phyloP scores from a whole-genome alignment of 2,329 filamentous ascomycete species.

The Bipolaris cookei region DNA sequence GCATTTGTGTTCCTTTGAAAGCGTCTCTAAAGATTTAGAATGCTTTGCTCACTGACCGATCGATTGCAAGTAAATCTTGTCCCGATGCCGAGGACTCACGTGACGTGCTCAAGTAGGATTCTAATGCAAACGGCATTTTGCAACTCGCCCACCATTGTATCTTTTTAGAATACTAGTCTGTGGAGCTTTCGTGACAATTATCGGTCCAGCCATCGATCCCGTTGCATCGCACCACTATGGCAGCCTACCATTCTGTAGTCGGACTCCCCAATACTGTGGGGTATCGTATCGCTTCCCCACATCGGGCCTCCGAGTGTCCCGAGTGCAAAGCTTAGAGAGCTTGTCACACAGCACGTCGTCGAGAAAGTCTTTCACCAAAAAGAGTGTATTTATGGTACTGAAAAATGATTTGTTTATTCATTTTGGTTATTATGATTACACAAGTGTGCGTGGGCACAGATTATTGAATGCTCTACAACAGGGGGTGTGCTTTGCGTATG shows the following conservation, averaged over 20 bases:
- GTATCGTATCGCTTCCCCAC: conserved; percentile 12
- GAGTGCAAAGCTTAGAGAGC: neutral
- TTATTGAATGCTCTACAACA: neutral
- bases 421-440: conserved; percentile 5
- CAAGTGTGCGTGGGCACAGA: neutral
- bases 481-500: neutral
- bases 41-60: no score
- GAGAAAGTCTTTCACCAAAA: neutral
- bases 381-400: neutral
- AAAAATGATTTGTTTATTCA: neutral
- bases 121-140: neutral
- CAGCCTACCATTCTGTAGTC: conserved; percentile 24
- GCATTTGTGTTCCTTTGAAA: no score
- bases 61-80: no score
- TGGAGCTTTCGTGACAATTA: conserved; percentile 4
- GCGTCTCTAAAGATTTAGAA: no score
- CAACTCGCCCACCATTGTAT: neutral
- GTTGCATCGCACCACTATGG: conserved; percentile 5
- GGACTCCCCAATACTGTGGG: conserved; percentile 13
- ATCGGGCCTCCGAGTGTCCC: neutral
- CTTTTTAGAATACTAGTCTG: neutral
- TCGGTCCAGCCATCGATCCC: neutral
- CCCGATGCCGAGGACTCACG: no score
- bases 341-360: neutral
- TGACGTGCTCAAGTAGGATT: neutral